Evolutionary conservation across 768 basidiomycete genomes (phyloP), one percentile per base, ranked within the genome.

Genomic region (Candolleomyces eurysporus): DNA sequence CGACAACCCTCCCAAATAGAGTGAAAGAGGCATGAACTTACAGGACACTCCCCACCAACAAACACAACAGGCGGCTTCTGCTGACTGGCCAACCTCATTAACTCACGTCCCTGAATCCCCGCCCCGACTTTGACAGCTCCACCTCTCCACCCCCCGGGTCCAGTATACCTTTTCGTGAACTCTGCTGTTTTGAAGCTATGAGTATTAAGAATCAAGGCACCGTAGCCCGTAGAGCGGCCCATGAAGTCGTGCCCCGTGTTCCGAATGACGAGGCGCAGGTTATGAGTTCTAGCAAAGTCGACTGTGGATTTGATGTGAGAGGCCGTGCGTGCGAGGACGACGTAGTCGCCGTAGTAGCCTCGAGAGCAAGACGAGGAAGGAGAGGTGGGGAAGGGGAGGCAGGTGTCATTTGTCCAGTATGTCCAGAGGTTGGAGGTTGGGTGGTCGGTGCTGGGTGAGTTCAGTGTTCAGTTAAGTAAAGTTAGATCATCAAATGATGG

Each of bases 191-290:
- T 67, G 16, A 67, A 69, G 54, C 64, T 62, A 22, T 64, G 64
- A 57, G 67, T 66, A 48, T 65, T 66, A 30, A 63, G 59, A 43
- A 42, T 45, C 6, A 58, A 46, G 22, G 22, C 16, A 5, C 46
- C 57, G 5, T 59, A 50, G 32, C 43, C 50, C 7, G 31, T 45
- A 19, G 50, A 54, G 7, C 60, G 21, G 17, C 59, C 48, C 36
- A 61, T 30, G 42, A 56, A 63, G 57, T 69, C 68, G 43, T 69
- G 68, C 13, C 68, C 68, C 1, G 67, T 68, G 43, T 68, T 70
- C 30, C 67, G 66, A 14, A 70, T 63, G 14, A 70, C 62, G 26
- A 70, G 66, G 8, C 69, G 57, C 26, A 70, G 50, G 49, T 70
- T 68, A 43, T 66, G 53, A 11, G 64, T 42, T 26, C 61, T 56